These are phyloP conservation scores for Aspergillus japonicus DNA, from an alignment of 2,329 filamentous ascomycete species.

Conservation along the genomic window DNA sequence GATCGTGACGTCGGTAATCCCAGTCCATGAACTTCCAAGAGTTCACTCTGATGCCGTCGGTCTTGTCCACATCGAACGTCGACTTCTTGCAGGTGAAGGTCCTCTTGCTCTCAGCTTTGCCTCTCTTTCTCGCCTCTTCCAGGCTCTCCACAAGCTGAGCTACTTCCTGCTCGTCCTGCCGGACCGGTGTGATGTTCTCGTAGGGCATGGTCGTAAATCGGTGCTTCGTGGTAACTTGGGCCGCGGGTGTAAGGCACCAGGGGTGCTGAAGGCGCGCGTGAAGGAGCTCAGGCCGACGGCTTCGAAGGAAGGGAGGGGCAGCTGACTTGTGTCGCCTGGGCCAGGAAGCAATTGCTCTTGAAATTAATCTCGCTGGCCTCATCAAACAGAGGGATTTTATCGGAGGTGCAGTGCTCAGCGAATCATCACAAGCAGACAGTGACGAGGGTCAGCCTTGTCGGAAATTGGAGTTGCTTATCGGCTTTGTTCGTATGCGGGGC, in stretches of 20 bases:
- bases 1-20: conserved; percentile 85
- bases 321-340: neutral
- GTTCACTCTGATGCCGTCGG: conserved; percentile 67
- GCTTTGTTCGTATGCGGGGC: conserved; percentile 14
- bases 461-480: conserved; percentile 6
- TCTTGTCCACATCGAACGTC: conserved; percentile 68
- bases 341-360: neutral
- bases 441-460: neutral
- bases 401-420: neutral
- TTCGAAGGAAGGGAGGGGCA: neutral
- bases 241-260: neutral
- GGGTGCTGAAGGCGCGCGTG: neutral
- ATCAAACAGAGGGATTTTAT: neutral
- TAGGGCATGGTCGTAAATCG: neutral
- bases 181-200: conserved; percentile 49
- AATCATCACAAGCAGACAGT: neutral
- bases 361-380: neutral
- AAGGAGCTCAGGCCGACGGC: neutral
- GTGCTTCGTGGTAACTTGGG: neutral
- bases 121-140: conserved; percentile 51
- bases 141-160: conserved; percentile 64
- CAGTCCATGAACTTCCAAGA: conserved; percentile 94
- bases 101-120: conserved; percentile 52
- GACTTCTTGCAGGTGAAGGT: conserved; percentile 75
- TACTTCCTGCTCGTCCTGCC: conserved; percentile 69